Base-by-base conservation (phyloP, 208 protist species). In the Trypanosoma conorhini region DNA sequence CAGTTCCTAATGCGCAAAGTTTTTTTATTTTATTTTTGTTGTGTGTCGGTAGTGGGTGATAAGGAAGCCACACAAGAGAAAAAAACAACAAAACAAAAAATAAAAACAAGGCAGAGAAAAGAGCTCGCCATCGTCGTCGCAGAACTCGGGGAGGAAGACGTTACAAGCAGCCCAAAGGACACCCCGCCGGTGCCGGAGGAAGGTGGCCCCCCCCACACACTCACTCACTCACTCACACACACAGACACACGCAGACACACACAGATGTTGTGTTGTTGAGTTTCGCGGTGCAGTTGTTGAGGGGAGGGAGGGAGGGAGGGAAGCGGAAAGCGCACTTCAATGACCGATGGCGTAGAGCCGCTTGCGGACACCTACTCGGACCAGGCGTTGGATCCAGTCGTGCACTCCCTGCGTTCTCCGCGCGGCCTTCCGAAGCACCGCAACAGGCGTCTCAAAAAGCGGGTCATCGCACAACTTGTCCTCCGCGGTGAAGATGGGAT, bases 321-420 rank as follows among this genome's bases (percentile, higher is more conserved):
- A 38, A 38, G 8, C 1, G 42, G 42, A 12, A 46, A 12, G 8
- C 3, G 13, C 42, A 19, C 1, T 10, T 46, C 42, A 46, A 46
- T 62, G 22, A 54, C 42, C 40, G 42, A 65, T 52, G 19, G 63
- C 51, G 31, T 69, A 76, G 19, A 76, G 57, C 33, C 62, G 28
- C 21, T 65, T 59, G 59, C 71, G 48, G 33, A 21, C 44, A 21
- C 54, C 51, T 9, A 5, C 19, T 9, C 61, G 4, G 35, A 65
- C 28, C 2, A 76, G 55, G 15, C 71, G 50, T 30, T 76, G 63
- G 50, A 76, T 70, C 71, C 71, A 76, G 51, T 76, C 71, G 38
- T 65, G 62, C n/a, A 42, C 42, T 40, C n/a, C 38, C 2, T 40
- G 19, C 22, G 33, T 24, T 22, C 1, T 35, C 19, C 62, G 30